Conservation (phyloP, 345 rosid species). For the Jatropha curcas region DNA sequence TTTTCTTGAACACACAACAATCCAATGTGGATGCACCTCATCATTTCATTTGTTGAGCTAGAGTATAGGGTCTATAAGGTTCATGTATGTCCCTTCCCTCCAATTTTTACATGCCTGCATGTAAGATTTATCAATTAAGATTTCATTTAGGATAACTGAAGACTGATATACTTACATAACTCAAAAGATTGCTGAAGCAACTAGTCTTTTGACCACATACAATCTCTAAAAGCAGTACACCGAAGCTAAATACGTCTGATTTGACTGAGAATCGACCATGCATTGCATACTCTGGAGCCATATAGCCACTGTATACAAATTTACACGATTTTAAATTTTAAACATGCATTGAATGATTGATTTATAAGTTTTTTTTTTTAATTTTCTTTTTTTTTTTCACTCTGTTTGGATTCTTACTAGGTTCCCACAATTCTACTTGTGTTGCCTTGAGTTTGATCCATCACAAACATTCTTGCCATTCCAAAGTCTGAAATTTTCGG, state of each 20-base stretch:
- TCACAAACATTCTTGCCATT: slow-evolving; percentile 4
- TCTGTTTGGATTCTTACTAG: neutral
- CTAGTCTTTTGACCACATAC: slow-evolving; percentile 42
- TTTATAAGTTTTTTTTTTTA: too few relatives aligned
- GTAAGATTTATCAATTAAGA: neutral
- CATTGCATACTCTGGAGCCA: slow-evolving; percentile 17
- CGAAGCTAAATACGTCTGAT: slow-evolving; percentile 8
- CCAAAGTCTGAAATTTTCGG: slow-evolving; percentile 15
- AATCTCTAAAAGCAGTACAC: slow-evolving; percentile 23
- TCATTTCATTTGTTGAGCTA: too few relatives aligned
- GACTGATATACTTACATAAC: slow-evolving; percentile 45
- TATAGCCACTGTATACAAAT: neutral
- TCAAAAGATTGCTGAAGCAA: slow-evolving; percentile 33
- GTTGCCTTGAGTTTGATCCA: slow-evolving; percentile 8
- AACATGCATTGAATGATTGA: too few relatives aligned
- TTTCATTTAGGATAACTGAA: too few relatives aligned
- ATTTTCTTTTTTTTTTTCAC: neutral
- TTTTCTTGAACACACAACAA: too few relatives aligned
- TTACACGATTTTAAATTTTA: too few relatives aligned
- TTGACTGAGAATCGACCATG: slow-evolving; percentile 9
- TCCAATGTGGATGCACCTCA: too few relatives aligned
- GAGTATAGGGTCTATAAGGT: neutral
- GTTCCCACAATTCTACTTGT: slow-evolving; percentile 16
- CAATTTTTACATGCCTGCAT: slow-evolving; percentile 34
- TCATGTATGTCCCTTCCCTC: slow-evolving; percentile 19